A percentile compares a stretch with the other conserved stretches of the same genome.
Evolutionary conservation across 2,329 filamentous ascomycete genomes (phyloP).

Genomic region (Monosporascus sp.): DNA sequence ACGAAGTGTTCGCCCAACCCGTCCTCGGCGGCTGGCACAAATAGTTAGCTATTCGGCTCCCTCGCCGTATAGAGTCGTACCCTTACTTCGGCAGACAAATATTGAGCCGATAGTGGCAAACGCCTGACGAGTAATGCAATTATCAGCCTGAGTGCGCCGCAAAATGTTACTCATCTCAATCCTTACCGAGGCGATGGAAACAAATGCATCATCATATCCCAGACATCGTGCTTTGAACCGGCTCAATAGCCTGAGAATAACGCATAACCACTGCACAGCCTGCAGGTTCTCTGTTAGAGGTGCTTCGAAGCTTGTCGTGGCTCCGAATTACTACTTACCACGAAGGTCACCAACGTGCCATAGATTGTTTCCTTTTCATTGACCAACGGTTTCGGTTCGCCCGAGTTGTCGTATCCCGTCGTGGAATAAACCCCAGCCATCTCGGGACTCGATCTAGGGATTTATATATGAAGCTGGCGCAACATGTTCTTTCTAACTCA

Average conservation of each 20-base stretch:
- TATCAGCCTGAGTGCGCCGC: no score
- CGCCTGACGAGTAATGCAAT: conserved; percentile 8
- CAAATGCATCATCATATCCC: conserved; percentile 32
- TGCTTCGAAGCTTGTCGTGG: neutral
- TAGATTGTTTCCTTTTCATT: conserved; percentile 14
- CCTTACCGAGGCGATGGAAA: conserved; percentile 27
- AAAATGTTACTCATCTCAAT: no score
- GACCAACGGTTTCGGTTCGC: conserved; percentile 16
- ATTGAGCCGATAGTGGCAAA: conserved; percentile 21
- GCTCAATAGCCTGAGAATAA: conserved; percentile 22
- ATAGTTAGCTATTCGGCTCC: conserved; percentile 4
- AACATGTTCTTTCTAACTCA: neutral
- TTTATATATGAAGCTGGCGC: neutral
- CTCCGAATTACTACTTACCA: conserved; percentile 10
- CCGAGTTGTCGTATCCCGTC: conserved; percentile 21
- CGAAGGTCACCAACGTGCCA: conserved; percentile 18
- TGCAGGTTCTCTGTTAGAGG: conserved; percentile 6
- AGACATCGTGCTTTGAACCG: conserved; percentile 22
- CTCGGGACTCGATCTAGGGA: no score
- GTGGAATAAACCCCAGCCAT: conserved; percentile 13
- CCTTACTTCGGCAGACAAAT: conserved; percentile 16
- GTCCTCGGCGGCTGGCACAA: conserved; percentile 9
- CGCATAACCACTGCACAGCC: conserved; percentile 23
- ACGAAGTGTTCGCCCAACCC: conserved; percentile 26
- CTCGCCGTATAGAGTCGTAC: neutral